phyloP scores from a whole-genome alignment of 768 basidiomycete genomes.

The Russula compacta region DNA sequence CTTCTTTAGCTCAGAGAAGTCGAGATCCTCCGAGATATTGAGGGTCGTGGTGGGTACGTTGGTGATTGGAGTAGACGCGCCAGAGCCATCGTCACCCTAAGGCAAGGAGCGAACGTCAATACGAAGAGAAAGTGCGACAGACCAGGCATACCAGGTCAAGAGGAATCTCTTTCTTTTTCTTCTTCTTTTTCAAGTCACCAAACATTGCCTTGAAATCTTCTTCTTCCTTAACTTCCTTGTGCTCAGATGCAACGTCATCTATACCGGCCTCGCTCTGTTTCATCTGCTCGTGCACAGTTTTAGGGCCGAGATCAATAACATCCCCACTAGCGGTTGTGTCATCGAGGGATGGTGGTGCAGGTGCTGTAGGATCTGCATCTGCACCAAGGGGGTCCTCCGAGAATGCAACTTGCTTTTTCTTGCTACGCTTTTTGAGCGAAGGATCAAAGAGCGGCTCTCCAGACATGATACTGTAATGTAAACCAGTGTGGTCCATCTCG shows the following conservation, averaged over 20 bases:
- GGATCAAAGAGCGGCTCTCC: slow-evolving; percentile 79
- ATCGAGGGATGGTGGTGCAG: slow-evolving; percentile 71
- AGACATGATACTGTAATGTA: slow-evolving; percentile 39
- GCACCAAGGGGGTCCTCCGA: slow-evolving; percentile 76
- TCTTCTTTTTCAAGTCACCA: slow-evolving; percentile 85
- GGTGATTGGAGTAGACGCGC: slow-evolving; percentile 49
- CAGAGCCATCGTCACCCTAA: slow-evolving; percentile 56
- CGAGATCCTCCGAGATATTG: slow-evolving; percentile 57
- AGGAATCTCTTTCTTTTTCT: slow-evolving; percentile 85
- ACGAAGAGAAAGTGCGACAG: neutral
- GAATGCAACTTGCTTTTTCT: slow-evolving; percentile 83
- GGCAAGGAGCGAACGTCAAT: neutral
- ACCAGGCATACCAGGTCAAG: slow-evolving; percentile 55
- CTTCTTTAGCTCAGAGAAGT: slow-evolving; percentile 96
- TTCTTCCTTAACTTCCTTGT: slow-evolving; percentile 47
- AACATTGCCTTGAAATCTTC: slow-evolving; percentile 81
- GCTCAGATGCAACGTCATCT: slow-evolving; percentile 27
- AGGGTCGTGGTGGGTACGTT: slow-evolving; percentile 23
- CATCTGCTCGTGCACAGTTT: slow-evolving; percentile 71
- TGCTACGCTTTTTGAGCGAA: slow-evolving; percentile 70
- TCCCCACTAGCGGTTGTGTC: slow-evolving; percentile 60
- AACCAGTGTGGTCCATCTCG: neutral
- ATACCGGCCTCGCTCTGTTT: slow-evolving; percentile 36
- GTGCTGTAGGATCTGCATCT: slow-evolving; percentile 74
- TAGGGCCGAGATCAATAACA: slow-evolving; percentile 66